Conservation (phyloP, 768 basidiomycete genomes). For the Scleroderma bovista region DNA sequence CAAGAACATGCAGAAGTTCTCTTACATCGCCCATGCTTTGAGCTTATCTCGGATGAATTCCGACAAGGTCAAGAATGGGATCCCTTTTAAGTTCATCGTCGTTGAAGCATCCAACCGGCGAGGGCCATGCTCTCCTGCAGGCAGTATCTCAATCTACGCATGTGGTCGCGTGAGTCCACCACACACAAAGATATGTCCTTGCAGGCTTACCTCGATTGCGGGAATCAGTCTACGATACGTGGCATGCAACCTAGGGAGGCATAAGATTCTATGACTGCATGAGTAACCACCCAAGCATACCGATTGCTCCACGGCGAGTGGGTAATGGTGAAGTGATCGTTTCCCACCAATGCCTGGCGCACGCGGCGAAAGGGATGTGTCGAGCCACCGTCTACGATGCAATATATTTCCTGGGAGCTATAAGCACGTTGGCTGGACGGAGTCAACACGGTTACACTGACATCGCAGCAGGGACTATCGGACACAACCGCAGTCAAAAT, state of each 20-base stretch:
- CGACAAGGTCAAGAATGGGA: constrained; percentile 80
- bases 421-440: constrained; percentile 6
- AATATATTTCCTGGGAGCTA: constrained; percentile 65
- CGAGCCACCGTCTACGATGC: constrained; percentile 74
- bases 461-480: constrained; percentile 60
- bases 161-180: constrained; percentile 1
- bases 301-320: constrained; percentile 86
- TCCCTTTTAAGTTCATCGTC: constrained; percentile 58
- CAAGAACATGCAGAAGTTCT: constrained; percentile 9
- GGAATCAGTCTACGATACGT: constrained; percentile 75
- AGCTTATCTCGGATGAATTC: constrained; percentile 85
- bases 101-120: constrained; percentile 64
- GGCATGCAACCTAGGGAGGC: constrained; percentile 53
- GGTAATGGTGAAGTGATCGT: constrained; percentile 57
- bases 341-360: constrained; percentile 65
- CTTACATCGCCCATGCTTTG: constrained; percentile 77
- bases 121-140: constrained; percentile 78
- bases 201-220: constrained; percentile 56
- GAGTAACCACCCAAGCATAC: constrained; percentile 32
- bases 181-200: constrained; percentile 3
- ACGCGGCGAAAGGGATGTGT: constrained; percentile 75
- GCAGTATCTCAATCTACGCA: constrained; percentile 72
- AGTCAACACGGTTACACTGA: constrained; percentile 29
- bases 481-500: constrained; percentile 66
- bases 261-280: background rate